phyloP scores from a whole-genome alignment of 2,329 filamentous ascomycete species.

The Calonectria leucothoes region DNA sequence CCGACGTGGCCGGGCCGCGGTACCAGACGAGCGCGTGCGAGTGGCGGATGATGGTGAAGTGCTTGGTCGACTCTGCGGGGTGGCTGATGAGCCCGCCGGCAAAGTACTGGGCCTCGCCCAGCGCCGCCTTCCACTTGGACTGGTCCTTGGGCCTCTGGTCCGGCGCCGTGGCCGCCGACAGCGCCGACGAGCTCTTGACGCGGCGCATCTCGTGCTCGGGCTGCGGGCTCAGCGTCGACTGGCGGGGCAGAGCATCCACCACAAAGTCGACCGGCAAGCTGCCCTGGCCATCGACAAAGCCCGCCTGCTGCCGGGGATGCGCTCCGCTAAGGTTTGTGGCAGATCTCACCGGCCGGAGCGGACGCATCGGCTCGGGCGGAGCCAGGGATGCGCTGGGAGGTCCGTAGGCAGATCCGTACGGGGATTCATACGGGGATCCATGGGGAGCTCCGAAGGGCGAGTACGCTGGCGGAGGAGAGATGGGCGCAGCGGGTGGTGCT shows the following conservation, averaged over 20 bases:
- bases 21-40: conserved; percentile 74
- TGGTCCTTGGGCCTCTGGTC: conserved; percentile 32
- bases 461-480: conserved; percentile 17
- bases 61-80: conserved; percentile 72
- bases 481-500: background rate
- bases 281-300: conserved; percentile 31
- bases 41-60: conserved; percentile 75
- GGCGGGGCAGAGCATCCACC: conserved; percentile 36
- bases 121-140: conserved; percentile 58
- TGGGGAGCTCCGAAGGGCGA: background rate
- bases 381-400: conserved; percentile 18
- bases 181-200: conserved; percentile 47
- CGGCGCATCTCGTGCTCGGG: conserved; percentile 41
- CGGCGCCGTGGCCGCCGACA: conserved; percentile 30
- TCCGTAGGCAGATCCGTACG: conserved; percentile 11
- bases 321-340: conserved; percentile 39
- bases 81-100: conserved; percentile 73
- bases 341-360: conserved; percentile 39
- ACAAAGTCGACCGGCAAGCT: conserved; percentile 38
- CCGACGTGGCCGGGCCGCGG: conserved; percentile 71
- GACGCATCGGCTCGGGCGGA: conserved; percentile 33
- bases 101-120: conserved; percentile 72
- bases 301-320: conserved; percentile 35
- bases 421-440: conserved; percentile 7
- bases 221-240: conserved; percentile 24